phyloP scores from a whole-genome alignment of 495 filamentous ascomycete species.

The Tuber aestivum region DNA sequence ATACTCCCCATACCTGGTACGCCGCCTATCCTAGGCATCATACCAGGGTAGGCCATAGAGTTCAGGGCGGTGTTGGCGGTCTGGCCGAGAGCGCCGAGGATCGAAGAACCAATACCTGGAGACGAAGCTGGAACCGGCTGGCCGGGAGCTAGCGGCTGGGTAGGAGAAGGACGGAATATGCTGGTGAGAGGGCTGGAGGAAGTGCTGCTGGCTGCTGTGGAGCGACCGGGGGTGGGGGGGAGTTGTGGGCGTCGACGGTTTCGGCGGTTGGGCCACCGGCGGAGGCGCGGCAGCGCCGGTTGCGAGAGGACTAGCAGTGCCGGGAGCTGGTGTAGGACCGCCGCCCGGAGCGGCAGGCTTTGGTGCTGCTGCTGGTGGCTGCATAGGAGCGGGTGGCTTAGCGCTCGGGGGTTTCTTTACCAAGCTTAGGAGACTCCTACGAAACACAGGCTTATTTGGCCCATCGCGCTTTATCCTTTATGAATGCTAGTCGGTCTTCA shows the following conservation, averaged over 20 bases:
- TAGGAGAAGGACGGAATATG: not conserved
- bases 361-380: not conserved
- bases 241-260: not conserved
- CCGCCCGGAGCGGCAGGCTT: not conserved
- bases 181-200: not conserved
- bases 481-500: not conserved
- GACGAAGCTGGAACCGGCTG: not conserved
- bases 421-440: not conserved
- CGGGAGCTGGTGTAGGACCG: not conserved
- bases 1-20: not conserved
- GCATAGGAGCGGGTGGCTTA: not conserved
- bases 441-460: not conserved
- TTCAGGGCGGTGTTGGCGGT: not conserved
- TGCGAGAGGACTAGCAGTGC: not conserved
- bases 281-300: not conserved
- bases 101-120: not conserved
- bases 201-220: not conserved
- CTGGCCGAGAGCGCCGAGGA: not conserved
- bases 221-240: not conserved
- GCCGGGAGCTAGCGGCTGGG: not conserved
- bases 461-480: not conserved
- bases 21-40: not conserved
- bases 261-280: not conserved
- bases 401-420: not conserved
- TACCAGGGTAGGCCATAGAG: not conserved